These are phyloP conservation scores for Rhizopogon salebrosus DNA, from an alignment of 768 basidiomycete species.

Conservation along the genomic window DNA sequence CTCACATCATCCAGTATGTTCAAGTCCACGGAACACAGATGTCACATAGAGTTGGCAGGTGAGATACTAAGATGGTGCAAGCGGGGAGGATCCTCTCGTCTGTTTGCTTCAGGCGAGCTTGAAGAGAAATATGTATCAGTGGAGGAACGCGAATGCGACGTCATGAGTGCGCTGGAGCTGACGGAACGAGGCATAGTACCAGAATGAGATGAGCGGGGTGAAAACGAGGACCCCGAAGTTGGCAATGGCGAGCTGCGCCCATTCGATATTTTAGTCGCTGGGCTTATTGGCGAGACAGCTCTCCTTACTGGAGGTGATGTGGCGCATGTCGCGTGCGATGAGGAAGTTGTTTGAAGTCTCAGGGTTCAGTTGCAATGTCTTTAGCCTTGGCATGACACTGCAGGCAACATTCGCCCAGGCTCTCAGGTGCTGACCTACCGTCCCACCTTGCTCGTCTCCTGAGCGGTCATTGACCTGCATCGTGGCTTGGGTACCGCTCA, in stretches of 20 bases:
- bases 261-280: constrained; percentile 36
- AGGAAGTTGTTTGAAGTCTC: constrained; percentile 78
- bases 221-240: constrained; percentile 40
- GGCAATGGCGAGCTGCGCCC: constrained; percentile 33
- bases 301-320: constrained; percentile 37
- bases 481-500: too few relatives aligned
- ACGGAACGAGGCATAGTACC: constrained; percentile 37
- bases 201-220: constrained; percentile 42
- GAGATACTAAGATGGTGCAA: constrained; percentile 35
- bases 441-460: too few relatives aligned
- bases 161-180: constrained; percentile 26
- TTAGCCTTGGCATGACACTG: constrained; percentile 84
- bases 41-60: constrained; percentile 62
- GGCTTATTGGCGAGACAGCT: constrained; percentile 37
- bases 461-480: too few relatives aligned
- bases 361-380: constrained; percentile 74
- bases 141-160: constrained; percentile 39
- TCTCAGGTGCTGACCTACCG: too few relatives aligned
- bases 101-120: constrained; percentile 22
- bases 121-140: constrained; percentile 34
- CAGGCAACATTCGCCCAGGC: too few relatives aligned
- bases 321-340: constrained; percentile 46
- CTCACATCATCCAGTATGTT: constrained; percentile 72
- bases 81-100: constrained; percentile 46
- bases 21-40: constrained; percentile 65